A percentile compares a stretch with the other conserved stretches of the same genome.
Conservation (phyloP, 306 rosid genomes). For the Castanea sativa region DNA sequence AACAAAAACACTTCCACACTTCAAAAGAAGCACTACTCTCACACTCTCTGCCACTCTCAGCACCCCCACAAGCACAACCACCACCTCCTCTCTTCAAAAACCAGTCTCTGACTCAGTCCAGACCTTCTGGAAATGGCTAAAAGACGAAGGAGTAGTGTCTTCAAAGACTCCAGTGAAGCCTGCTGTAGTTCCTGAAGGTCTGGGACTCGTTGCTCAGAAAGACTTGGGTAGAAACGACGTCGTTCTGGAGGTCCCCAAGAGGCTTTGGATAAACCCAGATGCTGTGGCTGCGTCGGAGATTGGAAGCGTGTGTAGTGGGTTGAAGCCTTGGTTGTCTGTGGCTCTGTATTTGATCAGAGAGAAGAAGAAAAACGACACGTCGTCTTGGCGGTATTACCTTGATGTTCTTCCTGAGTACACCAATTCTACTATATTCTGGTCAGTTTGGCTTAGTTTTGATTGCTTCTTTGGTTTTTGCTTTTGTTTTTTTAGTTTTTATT, state of each 20-base stretch:
- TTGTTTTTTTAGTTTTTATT: background rate
- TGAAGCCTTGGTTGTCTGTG: constrained; percentile 90
- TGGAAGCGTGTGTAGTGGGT: constrained; percentile 63
- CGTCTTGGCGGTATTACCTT: constrained; percentile 73
- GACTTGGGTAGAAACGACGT: constrained; percentile 74
- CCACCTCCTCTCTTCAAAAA: constrained; percentile 33
- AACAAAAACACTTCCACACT: too few relatives aligned
- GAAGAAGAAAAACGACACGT: constrained; percentile 47
- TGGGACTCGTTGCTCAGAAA: constrained; percentile 65
- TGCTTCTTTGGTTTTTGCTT: background rate
- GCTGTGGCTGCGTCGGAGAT: constrained; percentile 83
- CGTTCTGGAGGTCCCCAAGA: constrained; percentile 87
- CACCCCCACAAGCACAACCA: background rate
- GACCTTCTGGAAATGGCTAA: constrained; percentile 87
- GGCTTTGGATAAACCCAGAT: constrained; percentile 93
- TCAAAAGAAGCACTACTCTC: too few relatives aligned
- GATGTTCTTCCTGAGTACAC: constrained; percentile 66
- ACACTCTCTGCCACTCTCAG: background rate
- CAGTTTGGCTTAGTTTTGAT: constrained; percentile 41
- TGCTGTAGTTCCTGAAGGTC: constrained; percentile 66
- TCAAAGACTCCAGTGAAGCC: constrained; percentile 76
- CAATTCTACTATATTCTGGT: constrained; percentile 88
- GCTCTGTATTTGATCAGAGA: constrained; percentile 75
- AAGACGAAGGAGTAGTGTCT: constrained; percentile 75
- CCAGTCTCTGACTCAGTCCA: constrained; percentile 55